Conservation (phyloP, 345 rosid species). For the Gossypium arboreum region DNA sequence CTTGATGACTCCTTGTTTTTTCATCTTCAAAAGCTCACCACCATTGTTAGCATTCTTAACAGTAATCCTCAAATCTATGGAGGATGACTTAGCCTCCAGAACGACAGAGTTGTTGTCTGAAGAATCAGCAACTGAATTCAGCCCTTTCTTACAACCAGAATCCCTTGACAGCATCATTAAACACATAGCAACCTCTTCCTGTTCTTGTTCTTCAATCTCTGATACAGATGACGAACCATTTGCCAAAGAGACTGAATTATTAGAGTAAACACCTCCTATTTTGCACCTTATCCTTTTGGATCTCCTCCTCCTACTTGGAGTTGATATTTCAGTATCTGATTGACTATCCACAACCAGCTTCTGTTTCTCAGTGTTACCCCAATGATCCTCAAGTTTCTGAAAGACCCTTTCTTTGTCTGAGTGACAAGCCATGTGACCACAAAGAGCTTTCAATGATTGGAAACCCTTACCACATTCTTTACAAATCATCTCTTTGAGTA, state of each 20-base stretch:
- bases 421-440: conserved; percentile 92
- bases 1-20: conserved; percentile 26
- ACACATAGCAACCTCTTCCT: conserved; percentile 72
- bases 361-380: conserved; percentile 23
- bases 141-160: conserved; percentile 48
- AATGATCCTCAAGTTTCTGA: conserved; percentile 30
- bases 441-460: conserved; percentile 75
- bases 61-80: conserved; percentile 40
- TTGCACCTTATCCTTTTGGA: conserved; percentile 53
- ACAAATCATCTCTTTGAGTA: conserved; percentile 42
- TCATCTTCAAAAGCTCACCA: conserved; percentile 31
- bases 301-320: conserved; percentile 57
- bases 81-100: conserved; percentile 61
- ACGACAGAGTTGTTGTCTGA: conserved; percentile 67
- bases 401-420: conserved; percentile 54
- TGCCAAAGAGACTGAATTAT: conserved; percentile 34
- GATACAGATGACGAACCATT: conserved; percentile 50
- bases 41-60: conserved; percentile 26
- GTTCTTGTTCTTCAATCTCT: conserved; percentile 62
- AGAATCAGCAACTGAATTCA: conserved; percentile 53
- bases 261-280: conserved; percentile 21
- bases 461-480: conserved; percentile 90
- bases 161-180: conserved; percentile 87
- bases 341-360: conserved; percentile 48
- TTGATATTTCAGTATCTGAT: conserved; percentile 69